Percentiles rank a stretch among this genome's conserved stretches.
phyloP scores from a whole-genome alignment of 805 yeast species.

The Barnettozyma populi region DNA sequence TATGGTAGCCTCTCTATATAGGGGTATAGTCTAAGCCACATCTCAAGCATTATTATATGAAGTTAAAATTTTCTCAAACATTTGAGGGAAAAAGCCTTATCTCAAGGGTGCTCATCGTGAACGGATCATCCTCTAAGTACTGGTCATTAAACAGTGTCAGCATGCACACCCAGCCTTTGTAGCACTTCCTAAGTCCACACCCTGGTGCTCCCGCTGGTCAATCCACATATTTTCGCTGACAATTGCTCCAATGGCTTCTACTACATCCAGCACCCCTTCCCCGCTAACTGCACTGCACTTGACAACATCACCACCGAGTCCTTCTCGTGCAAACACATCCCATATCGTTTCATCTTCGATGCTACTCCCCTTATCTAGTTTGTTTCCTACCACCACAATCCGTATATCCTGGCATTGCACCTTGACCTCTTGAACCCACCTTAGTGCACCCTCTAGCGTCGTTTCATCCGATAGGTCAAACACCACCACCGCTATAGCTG shows the following conservation, averaged over 20 bases:
- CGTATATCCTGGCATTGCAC: slow-evolving; percentile 71
- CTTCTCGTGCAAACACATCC: neutral
- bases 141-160: neutral
- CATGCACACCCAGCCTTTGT: neutral
- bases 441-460: slow-evolving; percentile 73
- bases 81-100: too few species aligned
- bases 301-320: neutral
- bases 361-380: slow-evolving; percentile 48
- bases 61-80: too few species aligned
- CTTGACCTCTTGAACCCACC: slow-evolving; percentile 89
- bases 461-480: slow-evolving; percentile 71
- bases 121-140: neutral
- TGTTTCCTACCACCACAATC: slow-evolving; percentile 84
- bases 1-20: too few species aligned
- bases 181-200: neutral
- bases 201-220: neutral
- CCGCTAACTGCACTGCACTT: slow-evolving; percentile 1
- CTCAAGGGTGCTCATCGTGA: too few species aligned
- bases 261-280: neutral
- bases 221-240: neutral
- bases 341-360: neutral
- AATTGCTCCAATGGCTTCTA: neutral
- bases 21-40: too few species aligned
- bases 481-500: slow-evolving; percentile 81
- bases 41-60: too few species aligned